Conservation (phyloP, 2,329 filamentous ascomycete genomes). For the Macroventuria anomochaeta region DNA sequence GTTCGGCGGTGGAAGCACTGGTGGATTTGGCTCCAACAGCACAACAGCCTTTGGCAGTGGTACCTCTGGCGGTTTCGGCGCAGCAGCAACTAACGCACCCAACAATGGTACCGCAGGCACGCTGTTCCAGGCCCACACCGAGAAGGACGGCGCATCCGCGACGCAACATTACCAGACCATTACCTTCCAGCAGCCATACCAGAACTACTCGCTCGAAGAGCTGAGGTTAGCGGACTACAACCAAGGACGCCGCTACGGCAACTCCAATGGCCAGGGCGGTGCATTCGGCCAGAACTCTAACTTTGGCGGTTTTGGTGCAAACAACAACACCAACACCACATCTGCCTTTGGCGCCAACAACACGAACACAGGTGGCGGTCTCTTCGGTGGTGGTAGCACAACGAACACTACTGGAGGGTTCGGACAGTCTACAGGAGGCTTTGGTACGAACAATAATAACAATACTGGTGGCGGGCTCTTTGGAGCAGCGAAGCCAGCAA, state of each 20-base stretch:
- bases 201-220: constrained; percentile 85
- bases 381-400: constrained; percentile 52
- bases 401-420: constrained; percentile 41
- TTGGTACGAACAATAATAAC: constrained; percentile 32
- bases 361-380: constrained; percentile 50
- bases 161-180: constrained; percentile 78
- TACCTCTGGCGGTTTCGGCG: constrained; percentile 41
- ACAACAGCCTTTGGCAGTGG: constrained; percentile 34
- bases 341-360: constrained; percentile 56
- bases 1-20: constrained; percentile 39
- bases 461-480: constrained; percentile 44
- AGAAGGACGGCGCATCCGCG: constrained; percentile 70
- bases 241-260: constrained; percentile 83
- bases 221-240: constrained; percentile 79
- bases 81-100: constrained; percentile 23
- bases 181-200: constrained; percentile 78
- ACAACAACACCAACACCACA: constrained; percentile 48
- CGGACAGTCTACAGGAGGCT: constrained; percentile 41
- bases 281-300: constrained; percentile 75
- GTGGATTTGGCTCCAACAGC: constrained; percentile 37
- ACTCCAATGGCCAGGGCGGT: constrained; percentile 78
- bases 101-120: constrained; percentile 69
- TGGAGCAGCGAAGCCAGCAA: constrained; percentile 45
- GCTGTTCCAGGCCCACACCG: constrained; percentile 71
- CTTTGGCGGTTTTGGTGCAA: constrained; percentile 57